Conservation (phyloP, 2,329 filamentous ascomycete species). For the Trichoderma simmonsii region DNA sequence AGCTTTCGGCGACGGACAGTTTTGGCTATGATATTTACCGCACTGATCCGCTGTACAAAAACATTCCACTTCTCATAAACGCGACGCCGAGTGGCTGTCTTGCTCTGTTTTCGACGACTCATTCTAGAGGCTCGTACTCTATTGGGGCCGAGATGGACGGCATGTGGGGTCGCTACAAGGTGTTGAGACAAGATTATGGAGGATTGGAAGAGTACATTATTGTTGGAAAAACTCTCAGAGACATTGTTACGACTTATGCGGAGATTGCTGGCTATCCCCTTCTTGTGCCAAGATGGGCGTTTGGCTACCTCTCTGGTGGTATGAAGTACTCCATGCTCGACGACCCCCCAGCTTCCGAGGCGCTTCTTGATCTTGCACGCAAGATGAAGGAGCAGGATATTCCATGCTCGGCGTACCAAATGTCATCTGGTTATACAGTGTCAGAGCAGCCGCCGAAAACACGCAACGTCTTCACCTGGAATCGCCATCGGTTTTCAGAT, state of each 20-base stretch:
- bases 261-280: conserved; percentile 65
- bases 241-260: conserved; percentile 64
- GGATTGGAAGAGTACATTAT: conserved; percentile 70
- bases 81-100: conserved; percentile 62
- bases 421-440: conserved; percentile 71
- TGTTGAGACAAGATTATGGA: conserved; percentile 69
- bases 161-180: conserved; percentile 72
- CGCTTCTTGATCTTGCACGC: conserved; percentile 57
- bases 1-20: conserved; percentile 65
- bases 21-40: conserved; percentile 71
- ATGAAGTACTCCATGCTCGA: conserved; percentile 54
- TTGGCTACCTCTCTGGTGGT: conserved; percentile 68
- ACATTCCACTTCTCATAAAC: conserved; percentile 70
- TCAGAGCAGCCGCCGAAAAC: conserved; percentile 65
- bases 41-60: conserved; percentile 72
- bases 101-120: conserved; percentile 64
- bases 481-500: conserved; percentile 65
- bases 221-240: conserved; percentile 62
- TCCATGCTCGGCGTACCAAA: conserved; percentile 68
- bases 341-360: conserved; percentile 52
- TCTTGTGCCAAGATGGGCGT: conserved; percentile 67
- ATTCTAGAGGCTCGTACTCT: conserved; percentile 61
- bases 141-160: conserved; percentile 72
- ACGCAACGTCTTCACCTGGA: conserved; percentile 66
- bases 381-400: conserved; percentile 64